Base-by-base conservation (phyloP, 75 land plant genomes). In the Isoetes taiwanensis region DNA sequence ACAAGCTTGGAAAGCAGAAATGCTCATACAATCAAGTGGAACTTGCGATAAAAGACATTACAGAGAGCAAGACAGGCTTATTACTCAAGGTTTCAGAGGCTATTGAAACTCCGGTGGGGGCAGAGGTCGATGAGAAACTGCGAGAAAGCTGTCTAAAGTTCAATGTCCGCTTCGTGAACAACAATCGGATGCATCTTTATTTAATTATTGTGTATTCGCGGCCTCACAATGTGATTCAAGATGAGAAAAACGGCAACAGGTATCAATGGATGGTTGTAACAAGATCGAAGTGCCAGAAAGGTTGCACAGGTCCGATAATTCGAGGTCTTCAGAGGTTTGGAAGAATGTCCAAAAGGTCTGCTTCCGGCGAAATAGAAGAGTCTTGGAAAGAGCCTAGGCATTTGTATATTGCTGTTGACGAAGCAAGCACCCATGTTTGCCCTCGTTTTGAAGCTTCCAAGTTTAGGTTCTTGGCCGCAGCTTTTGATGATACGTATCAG, bases 1-100 rank as follows among this genome's bases (percentile, higher is more conserved):
- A 72, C 59, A 72, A 72, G 43, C 65, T 72, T 32, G 75, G 75
- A 4, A 72, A 72, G 65, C 72, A 72, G 31, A 72, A 72, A 54
- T 72, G 75, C 59, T 72, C 72, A 0, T 72, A 68, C 75, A 72
- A 72, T 55, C 72, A 69, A 31, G 61, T 72, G 32, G 64, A 72
- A 46, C 72, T 72, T 25, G 41, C 52, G 11, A 66, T 66, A 28
- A 56, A 57, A 40, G 69, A 66, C 34, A 34, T 59, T 2, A 30
- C 35, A 17, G 52, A 41, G 37, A 41, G 52, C 24, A 66, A 33
- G 40, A 28, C 40, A 10, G 20, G 19, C 60, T 21, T 58, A 16
- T 19, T 20, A 58, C 40, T 63, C 41, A 56, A 57, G 33, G 59
- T 72, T 28, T 72, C 75, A 9, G 73, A 72, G 23, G 75, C 75